Evolutionary conservation across 2,329 filamentous ascomycete genomes (phyloP).

Genomic region (Neofusicoccum umdonicola): DNA sequence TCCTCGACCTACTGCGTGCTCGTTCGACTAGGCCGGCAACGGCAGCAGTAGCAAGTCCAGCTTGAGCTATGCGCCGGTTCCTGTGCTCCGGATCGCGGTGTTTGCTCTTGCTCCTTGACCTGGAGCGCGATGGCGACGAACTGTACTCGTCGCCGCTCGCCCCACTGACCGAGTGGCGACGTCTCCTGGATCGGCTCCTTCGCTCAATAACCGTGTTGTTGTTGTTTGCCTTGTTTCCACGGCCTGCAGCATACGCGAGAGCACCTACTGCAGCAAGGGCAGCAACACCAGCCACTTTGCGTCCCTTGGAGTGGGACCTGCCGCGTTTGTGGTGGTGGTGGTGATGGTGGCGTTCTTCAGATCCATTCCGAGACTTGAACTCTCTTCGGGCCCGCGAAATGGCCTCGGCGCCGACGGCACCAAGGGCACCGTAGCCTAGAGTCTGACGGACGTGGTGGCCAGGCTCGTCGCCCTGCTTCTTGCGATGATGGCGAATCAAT

Average conservation of each 20-base stretch:
- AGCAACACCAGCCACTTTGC: conserved; percentile 57
- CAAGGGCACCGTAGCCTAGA: conserved; percentile 60
- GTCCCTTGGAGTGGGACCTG: conserved; percentile 39
- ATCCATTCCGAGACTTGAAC: conserved; percentile 47
- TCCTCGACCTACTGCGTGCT: conserved; percentile 57
- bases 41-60: conserved; percentile 61
- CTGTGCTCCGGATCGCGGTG: conserved; percentile 50
- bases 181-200: conserved; percentile 45
- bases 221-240: conserved; percentile 50
- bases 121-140: conserved; percentile 34
- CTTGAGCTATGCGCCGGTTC: conserved; percentile 59
- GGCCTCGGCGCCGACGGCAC: conserved; percentile 60
- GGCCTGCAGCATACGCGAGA: conserved; percentile 52
- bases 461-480: conserved; percentile 54
- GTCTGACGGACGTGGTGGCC: conserved; percentile 53
- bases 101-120: conserved; percentile 44
- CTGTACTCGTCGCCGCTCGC: conserved; percentile 25
- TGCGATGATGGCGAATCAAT: conserved; percentile 57
- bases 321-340: conserved; percentile 31
- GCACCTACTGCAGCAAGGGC: conserved; percentile 61
- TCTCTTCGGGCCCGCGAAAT: conserved; percentile 51
- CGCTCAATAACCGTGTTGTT: conserved; percentile 47
- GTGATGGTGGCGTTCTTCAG: conserved; percentile 30
- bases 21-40: conserved; percentile 61
- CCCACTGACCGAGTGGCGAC: conserved; percentile 32